Evolutionary conservation across 805 yeast species (phyloP), one percentile per base, ranked within the genome.

Genomic region (Schwanniomyces sp.): DNA sequence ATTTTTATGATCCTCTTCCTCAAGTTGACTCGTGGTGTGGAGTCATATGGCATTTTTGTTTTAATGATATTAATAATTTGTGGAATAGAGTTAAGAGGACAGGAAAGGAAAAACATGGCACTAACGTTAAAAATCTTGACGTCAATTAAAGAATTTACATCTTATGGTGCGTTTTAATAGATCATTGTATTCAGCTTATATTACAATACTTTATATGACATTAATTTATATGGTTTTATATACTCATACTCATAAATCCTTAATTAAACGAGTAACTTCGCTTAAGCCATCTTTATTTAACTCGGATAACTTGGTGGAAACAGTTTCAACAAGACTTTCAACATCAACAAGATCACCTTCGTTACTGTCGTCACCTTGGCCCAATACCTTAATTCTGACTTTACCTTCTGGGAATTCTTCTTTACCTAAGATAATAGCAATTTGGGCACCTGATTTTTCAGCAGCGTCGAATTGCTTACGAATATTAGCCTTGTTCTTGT

Each of bases 381-480:
- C 96, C 52, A 94, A 79, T 52, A 82, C 78, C 76, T 94, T 94
- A 51, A 94, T 85, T 74, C 96, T 85, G 50, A 91, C 76, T 51
- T 85, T 79, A 17, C 96, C 96, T 54, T 80, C 82, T 16, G 83
- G 80, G 59, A 71, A 91, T 70, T 94, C 99, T 66, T 94, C 97
- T 66, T 92, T 95, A 59, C 99, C 99, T 48, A 94, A 75, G 55
- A 94, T 94, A 39, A 94, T 96, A 10, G 94, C 96, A 40, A 91
- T 58, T 49, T 91, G 85, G 58, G 96, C 89, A 21, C 97, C 98
- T 2, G 90, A 75, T 70, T 89, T 91, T 59, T 94, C 99, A 38
- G 99, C 98, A 43, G 97, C 96, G 59, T 92, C 98, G 54, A 94
- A 94, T 72, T 94, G 99, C 69, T 92, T 94, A 67, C 96, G 86